Conservation (phyloP, 2,329 filamentous ascomycete species). For the Epichloe sibirici region DNA sequence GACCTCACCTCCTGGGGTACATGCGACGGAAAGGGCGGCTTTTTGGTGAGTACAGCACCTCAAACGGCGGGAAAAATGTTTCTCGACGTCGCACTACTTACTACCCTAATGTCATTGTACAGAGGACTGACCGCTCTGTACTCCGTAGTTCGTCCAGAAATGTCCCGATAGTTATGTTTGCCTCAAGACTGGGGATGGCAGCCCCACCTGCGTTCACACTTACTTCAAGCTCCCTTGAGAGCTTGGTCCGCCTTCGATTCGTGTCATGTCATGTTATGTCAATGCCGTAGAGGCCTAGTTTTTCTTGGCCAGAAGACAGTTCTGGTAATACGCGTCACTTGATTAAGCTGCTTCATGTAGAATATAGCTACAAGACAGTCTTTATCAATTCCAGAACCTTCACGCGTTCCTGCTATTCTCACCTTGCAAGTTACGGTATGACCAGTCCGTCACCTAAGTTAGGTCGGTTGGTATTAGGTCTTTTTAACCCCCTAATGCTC, state of each 20-base stretch:
- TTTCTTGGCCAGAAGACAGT: too few relatives aligned
- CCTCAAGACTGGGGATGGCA: slow-evolving; percentile 22
- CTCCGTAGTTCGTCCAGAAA: slow-evolving; percentile 15
- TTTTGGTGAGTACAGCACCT: slow-evolving; percentile 19
- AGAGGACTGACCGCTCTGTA: slow-evolving; percentile 5
- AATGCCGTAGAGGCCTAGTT: too few relatives aligned
- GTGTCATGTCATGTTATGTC: neutral
- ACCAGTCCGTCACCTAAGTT: too few relatives aligned
- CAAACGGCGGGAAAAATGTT: neutral
- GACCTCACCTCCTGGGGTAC: slow-evolving; percentile 15
- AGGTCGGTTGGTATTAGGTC: too few relatives aligned
- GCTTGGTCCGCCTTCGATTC: neutral
- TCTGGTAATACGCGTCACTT: too few relatives aligned
- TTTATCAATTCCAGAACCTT: too few relatives aligned
- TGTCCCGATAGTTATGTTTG: slow-evolving; percentile 25
- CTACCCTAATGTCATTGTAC: neutral
- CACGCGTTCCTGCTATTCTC: too few relatives aligned
- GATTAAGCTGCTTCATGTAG: too few relatives aligned
- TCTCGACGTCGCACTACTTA: neutral
- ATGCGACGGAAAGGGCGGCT: slow-evolving; percentile 18
- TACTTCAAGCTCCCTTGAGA: slow-evolving; percentile 10
- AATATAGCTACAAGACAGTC: too few relatives aligned
- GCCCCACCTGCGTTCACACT: slow-evolving; percentile 27
- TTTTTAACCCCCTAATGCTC: too few relatives aligned
- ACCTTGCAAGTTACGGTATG: too few relatives aligned